Conservation (phyloP, 768 basidiomycete genomes). For the Rhizopogon vesiculosus region DNA sequence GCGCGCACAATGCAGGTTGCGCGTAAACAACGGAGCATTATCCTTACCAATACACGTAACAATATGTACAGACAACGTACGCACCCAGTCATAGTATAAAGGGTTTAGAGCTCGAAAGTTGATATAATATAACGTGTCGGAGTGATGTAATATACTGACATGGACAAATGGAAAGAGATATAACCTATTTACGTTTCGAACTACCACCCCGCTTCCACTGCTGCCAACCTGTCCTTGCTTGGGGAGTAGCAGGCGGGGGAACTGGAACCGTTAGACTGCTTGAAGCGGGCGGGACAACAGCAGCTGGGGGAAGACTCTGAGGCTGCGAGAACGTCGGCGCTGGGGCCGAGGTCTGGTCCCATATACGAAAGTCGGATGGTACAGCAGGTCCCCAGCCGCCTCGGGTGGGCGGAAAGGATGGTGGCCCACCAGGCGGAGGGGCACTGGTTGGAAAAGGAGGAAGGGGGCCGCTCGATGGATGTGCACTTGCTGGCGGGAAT, state of each 20-base stretch:
- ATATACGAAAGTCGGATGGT: background rate
- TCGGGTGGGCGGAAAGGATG: conserved; percentile 6
- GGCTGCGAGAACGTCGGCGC: conserved; percentile 1
- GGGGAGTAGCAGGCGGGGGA: conserved; percentile 16
- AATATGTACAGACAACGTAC: no score
- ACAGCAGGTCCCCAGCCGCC: conserved; percentile 10
- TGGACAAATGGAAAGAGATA: background rate
- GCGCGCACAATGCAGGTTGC: no score
- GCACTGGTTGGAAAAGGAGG: background rate
- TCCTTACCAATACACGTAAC: no score
- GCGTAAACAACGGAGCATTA: no score
- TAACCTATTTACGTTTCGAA: conserved; percentile 15
- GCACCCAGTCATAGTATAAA: no score
- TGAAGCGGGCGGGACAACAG: conserved; percentile 1
- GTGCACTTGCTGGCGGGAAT: background rate
- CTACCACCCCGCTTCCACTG: conserved; percentile 34
- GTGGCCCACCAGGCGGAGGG: no score
- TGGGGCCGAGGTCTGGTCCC: conserved; percentile 4
- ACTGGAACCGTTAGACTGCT: conserved; percentile 9
- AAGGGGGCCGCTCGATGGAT: background rate
- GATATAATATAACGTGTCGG: conserved; percentile 2
- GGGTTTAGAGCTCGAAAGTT: background rate
- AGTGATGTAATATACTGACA: background rate
- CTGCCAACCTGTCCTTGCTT: conserved; percentile 48
- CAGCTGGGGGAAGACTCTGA: background rate